A percentile compares a stretch with the other conserved stretches of the same genome.
Conservation (phyloP, 75 land plant species). For the Isoetes taiwanensis region DNA sequence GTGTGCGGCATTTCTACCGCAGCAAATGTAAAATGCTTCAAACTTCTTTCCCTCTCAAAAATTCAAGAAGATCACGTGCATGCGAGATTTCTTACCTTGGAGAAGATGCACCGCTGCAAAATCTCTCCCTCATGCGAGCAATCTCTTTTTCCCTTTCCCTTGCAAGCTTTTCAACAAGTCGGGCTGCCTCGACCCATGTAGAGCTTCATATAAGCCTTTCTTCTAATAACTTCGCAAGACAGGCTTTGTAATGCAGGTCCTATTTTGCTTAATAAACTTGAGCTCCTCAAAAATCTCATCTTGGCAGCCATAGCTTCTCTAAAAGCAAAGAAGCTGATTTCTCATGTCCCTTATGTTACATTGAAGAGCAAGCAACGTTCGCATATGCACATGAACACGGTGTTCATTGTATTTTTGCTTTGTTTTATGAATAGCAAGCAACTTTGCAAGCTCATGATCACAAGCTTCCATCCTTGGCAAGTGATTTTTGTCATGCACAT, state of each 20-base stretch:
- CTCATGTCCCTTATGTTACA: conserved; percentile 51
- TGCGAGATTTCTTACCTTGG: too few species aligned
- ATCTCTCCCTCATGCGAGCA: conserved; percentile 53
- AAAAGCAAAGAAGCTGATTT: conserved; percentile 58
- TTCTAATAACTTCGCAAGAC: conserved; percentile 93
- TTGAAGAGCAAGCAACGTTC: conserved; percentile 60
- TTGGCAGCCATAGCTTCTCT: conserved; percentile 73
- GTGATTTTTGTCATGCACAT: conserved; percentile 76
- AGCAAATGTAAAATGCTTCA: too few species aligned
- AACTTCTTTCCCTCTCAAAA: too few species aligned
- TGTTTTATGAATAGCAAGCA: conserved; percentile 40
- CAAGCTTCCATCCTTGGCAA: conserved; percentile 66
- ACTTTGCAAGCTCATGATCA: conserved; percentile 36
- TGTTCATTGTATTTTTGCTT: conserved; percentile 72
- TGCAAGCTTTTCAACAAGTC: conserved; percentile 92
- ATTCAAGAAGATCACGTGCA: too few species aligned
- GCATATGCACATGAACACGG: conserved; percentile 71
- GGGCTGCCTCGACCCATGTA: conserved; percentile 95
- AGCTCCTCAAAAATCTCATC: conserved; percentile 51
- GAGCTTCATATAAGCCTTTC: conserved; percentile 78
- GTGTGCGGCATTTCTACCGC: too few species aligned
- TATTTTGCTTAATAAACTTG: conserved; percentile 55
- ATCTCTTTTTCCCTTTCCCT: conserved; percentile 70
- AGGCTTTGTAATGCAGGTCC: conserved; percentile 79
- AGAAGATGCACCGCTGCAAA: too few species aligned